Evolutionary conservation across 208 protist species (phyloP), one percentile per base, ranked within the genome.

Genomic region (Crithidia acanthocephali): DNA sequence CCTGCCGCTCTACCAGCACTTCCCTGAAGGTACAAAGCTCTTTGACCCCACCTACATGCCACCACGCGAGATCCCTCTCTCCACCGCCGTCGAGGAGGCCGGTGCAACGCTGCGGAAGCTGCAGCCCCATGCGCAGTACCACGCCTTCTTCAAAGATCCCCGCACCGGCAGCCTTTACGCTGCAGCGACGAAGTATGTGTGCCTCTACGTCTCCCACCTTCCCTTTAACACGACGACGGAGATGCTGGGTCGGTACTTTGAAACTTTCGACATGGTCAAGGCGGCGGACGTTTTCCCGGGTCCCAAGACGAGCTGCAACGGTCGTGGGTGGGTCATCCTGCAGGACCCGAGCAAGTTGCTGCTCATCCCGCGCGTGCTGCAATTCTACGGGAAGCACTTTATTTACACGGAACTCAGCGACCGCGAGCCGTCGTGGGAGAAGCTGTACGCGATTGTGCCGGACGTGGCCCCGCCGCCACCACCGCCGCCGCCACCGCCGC

Each of bases 201-300:
- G 89, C 37, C 65, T 82, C 15, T 95, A 95, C 58, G 86, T 95
- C 27, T 81, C 73, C 18, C 74, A 85, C 66, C 77, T 95, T 25
- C 91, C 91, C 23, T 73, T 71, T 25, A 67, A 84, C 70, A 88
- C 91, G 1, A 94, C 91, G 0, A 79, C 87, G 9, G 79, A 86
- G 67, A 85, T 93, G 83, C 75, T 96, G 33, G 85, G 88, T 8
- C 75, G 78, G 27, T 94, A 81, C 72, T 96, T 94, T 65, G 88
- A 93, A 35, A 62, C 76, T 9, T 86, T 91, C 69, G 88, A 87
- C 63, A 79, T 84, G 76, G 79, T 96, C 15, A 76, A 84, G 40
- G 87, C 91, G 59, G 88, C 85, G 0, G 79, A 91, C 55, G 71
- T 94, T 16, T 91, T 89, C 51, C 77, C 62, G 0, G 81, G 74